Percentiles rank a stretch among this genome's conserved stretches.
Evolutionary conservation across 345 rosid genomes (phyloP).

Genomic region (Aquilaria sinensis): DNA sequence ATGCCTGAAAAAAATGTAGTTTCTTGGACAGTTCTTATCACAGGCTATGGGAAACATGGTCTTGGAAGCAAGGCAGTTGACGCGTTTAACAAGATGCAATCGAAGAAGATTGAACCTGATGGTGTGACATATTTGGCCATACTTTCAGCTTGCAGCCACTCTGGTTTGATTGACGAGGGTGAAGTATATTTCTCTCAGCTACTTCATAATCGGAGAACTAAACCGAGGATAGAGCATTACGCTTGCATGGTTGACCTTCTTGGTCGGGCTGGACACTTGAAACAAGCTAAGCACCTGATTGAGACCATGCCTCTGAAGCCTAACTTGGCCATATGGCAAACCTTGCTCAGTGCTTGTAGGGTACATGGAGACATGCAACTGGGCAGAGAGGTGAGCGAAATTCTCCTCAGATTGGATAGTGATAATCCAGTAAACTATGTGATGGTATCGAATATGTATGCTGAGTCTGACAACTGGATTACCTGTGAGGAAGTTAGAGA

Average conservation of each 20-base stretch:
- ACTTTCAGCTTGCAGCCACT: conserved; percentile 87
- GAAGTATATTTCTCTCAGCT: conserved; percentile 48
- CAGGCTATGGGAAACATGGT: conserved; percentile 91
- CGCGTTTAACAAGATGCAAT: conserved; percentile 49
- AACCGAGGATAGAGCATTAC: conserved; percentile 70
- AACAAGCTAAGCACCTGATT: conserved; percentile 65
- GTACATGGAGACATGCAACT: conserved; percentile 61
- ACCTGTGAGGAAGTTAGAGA: conserved; percentile 56
- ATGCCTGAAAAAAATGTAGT: conserved; percentile 62
- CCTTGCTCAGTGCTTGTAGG: conserved; percentile 79
- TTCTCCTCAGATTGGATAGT: conserved; percentile 49
- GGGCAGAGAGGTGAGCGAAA: conserved; percentile 59
- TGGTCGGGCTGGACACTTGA: conserved; percentile 67
- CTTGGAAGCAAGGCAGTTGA: conserved; percentile 55
- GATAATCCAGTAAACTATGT: conserved; percentile 71
- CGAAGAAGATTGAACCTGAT: conserved; percentile 52
- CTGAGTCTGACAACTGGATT: conserved; percentile 65
- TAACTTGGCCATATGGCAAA: conserved; percentile 79
- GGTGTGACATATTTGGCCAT: conserved; percentile 72
- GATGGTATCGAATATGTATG: conserved; percentile 74
- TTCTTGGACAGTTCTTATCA: conserved; percentile 89
- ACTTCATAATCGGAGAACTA: conserved; percentile 27
- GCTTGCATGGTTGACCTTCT: conserved; percentile 86
- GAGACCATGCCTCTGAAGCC: conserved; percentile 61
- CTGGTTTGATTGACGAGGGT: conserved; percentile 67